phyloP scores from a whole-genome alignment of 2,329 filamentous ascomycete species.

The Paecilomyces sp. region DNA sequence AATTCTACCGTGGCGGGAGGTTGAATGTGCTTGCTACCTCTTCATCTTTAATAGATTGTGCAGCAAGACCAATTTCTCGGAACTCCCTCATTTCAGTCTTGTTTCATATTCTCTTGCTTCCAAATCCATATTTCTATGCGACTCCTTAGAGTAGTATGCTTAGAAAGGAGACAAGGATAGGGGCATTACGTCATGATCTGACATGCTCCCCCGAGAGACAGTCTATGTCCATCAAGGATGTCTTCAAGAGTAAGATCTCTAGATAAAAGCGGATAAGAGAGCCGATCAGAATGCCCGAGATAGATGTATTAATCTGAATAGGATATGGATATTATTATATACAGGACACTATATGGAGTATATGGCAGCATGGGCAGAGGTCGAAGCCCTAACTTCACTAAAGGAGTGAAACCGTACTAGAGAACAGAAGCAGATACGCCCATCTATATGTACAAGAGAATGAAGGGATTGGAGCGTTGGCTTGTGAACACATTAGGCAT shows the following conservation, averaged over 20 bases:
- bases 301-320: background rate
- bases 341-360: background rate
- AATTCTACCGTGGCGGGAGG: background rate
- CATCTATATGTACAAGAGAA: background rate
- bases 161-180: background rate
- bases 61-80: background rate
- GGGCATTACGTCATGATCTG: background rate
- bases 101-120: background rate
- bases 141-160: background rate
- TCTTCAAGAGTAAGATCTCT: background rate
- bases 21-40: background rate
- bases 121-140: background rate
- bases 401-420: background rate
- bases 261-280: background rate
- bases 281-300: background rate
- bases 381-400: background rate
- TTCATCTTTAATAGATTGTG: background rate
- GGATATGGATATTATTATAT: background rate
- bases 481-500: conserved; percentile 42
- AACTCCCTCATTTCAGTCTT: background rate
- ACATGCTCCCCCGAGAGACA: background rate
- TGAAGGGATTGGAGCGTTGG: background rate
- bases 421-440: background rate
- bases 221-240: background rate
- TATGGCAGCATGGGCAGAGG: background rate